Evolutionary conservation across 805 yeast genomes (phyloP).

Genomic region (Wickerhamomyces strasburgensis): DNA sequence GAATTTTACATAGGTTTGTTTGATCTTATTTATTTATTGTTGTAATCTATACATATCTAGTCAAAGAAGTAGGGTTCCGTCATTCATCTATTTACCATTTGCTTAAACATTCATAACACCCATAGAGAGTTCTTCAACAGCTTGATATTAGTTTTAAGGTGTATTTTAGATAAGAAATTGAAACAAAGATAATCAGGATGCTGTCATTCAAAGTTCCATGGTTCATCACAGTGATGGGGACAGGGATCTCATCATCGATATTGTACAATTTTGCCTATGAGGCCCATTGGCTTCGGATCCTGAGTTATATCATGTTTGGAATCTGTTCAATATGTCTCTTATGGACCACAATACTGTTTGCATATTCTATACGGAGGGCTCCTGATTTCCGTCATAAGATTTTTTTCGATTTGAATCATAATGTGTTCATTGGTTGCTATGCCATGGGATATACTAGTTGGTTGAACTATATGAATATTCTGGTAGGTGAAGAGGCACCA

Average conservation of each 20-base stretch:
- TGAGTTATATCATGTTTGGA: slow-evolving; percentile 62
- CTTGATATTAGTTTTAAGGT: too few relatives aligned
- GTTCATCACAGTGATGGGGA: slow-evolving; percentile 81
- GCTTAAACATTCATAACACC: slow-evolving; percentile 4
- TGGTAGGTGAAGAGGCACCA: slow-evolving; percentile 34
- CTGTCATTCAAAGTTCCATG: slow-evolving; percentile 44
- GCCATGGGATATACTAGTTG: slow-evolving; percentile 78
- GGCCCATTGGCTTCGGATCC: slow-evolving; percentile 49
- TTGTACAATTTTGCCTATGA: slow-evolving; percentile 63
- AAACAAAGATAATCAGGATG: not conserved
- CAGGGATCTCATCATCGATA: slow-evolving; percentile 64
- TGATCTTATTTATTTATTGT: too few relatives aligned
- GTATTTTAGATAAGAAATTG: not conserved
- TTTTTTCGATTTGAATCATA: slow-evolving; percentile 35
- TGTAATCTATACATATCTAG: too few relatives aligned
- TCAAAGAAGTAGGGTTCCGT: too few relatives aligned
- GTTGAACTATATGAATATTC: slow-evolving; percentile 46
- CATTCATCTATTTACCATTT: too few relatives aligned
- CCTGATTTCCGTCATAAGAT: slow-evolving; percentile 24
- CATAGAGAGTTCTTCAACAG: not conserved
- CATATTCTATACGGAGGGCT: slow-evolving; percentile 30
- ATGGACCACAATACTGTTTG: slow-evolving; percentile 36
- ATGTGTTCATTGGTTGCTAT: slow-evolving; percentile 70
- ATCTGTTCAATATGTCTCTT: slow-evolving; percentile 47
- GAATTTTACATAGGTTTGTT: too few relatives aligned